Evolutionary conservation across 2,329 filamentous ascomycete species (phyloP), one percentile per base, ranked within the genome.

Genomic region (Stachybotrys chlorohalonatus): DNA sequence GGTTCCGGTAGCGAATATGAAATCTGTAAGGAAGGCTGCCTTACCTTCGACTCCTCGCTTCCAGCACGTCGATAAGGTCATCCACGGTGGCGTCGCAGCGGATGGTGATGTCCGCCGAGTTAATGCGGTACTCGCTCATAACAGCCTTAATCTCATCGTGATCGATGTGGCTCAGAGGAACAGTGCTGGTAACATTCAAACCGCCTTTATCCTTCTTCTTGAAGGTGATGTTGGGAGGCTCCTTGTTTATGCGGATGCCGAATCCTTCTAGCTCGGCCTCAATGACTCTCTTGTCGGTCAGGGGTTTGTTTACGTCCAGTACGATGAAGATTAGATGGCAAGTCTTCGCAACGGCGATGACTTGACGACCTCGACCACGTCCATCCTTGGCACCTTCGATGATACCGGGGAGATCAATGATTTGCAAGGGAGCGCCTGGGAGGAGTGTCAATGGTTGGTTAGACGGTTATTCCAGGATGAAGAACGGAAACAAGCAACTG

Each of bases 161-260:
- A 70, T 94, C 89, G 66, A 99, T 96, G 73, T 99, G 90, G 30
- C 87, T 87, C 62, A 99, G 78, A 6, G 92, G 90, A 49, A 94
- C 87, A 2, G 94, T 99, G 73, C 84, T 94, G n/a, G 92, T 96
- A 67, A 99, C 94, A 67, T 89, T 92, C 67, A 99, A 84, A 42
- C 94, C 94, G 63, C 94, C 94, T 68, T 97, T 97, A 74, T 99
- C 94, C 79, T 99, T 99, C 80, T 99, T 99, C 75, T 87, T 95
- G 79, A 96, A 96, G n/a, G 94, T 89, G 66, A 99, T 99, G 70
- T 99, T 99, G 47, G 94, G 94, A 31, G 94, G 94, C 64, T 85
- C 76, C 78, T 97, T 99, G 79, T 99, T 99, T 77, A 97, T 93
- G 55, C 94, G 84, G 68, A 99, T 96, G 39, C 94, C 94, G 65